These are phyloP conservation scores for Calonectria pteridis DNA, from an alignment of 2,329 filamentous ascomycete genomes.

Conservation along the genomic window DNA sequence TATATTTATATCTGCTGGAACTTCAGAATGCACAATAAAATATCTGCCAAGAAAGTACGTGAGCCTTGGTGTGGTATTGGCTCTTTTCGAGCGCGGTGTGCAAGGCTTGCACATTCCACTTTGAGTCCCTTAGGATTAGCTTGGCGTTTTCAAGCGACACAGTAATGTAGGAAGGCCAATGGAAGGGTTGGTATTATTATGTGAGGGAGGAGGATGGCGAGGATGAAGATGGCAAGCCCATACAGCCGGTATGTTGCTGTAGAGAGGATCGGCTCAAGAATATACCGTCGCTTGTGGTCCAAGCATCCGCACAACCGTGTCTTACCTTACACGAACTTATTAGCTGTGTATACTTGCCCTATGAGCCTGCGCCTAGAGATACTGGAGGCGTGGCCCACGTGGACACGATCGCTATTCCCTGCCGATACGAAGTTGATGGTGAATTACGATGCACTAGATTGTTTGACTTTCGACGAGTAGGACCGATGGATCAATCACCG, in stretches of 20 bases:
- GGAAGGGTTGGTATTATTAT: no score
- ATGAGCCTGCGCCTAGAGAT: slow-evolving; percentile 14
- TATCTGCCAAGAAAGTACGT: no score
- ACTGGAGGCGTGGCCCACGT: background rate
- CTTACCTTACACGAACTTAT: slow-evolving; percentile 40
- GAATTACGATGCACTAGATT: background rate
- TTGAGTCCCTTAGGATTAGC: no score
- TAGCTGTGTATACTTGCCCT: slow-evolving; percentile 37
- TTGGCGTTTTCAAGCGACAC: no score
- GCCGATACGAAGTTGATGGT: slow-evolving; percentile 10
- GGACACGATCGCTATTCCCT: background rate
- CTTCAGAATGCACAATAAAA: no score
- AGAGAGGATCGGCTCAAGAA: slow-evolving; percentile 15
- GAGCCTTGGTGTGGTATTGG: no score
- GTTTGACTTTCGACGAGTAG: background rate
- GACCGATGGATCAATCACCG: background rate
- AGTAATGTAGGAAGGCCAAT: no score
- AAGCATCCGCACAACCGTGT: slow-evolving; percentile 7
- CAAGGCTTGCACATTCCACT: no score
- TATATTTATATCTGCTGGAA: no score
- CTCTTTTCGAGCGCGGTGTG: no score
- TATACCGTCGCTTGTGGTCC: background rate
- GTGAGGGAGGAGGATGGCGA: no score
- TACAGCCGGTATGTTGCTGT: background rate
- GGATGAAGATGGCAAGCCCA: background rate